phyloP scores from a whole-genome alignment of 768 basidiomycete species.

The Tulasnella sp. region DNA sequence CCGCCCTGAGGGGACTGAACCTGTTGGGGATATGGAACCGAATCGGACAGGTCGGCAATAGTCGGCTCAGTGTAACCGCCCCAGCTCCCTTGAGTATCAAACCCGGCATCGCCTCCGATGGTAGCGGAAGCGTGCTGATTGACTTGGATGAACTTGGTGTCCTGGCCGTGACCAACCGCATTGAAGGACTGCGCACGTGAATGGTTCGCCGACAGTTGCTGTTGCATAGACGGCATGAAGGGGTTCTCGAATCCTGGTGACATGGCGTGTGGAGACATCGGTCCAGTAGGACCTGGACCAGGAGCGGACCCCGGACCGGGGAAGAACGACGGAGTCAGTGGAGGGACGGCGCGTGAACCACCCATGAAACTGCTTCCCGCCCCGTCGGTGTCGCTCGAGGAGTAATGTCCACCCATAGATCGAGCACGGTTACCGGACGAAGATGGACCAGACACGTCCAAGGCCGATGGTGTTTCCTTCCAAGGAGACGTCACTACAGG shows the following conservation, averaged over 20 bases:
- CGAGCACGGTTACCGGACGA: neutral
- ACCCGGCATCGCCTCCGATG: neutral
- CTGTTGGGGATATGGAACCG: neutral
- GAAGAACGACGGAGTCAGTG: neutral
- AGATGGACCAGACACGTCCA: neutral
- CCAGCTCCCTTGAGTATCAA: neutral
- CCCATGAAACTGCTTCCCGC: neutral
- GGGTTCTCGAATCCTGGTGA: neutral
- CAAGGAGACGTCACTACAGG: neutral
- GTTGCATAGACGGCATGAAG: neutral
- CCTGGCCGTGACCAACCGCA: neutral
- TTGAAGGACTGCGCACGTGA: neutral
- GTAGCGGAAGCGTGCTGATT: neutral
- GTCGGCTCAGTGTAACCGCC: neutral
- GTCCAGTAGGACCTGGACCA: neutral
- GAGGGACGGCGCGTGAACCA: neutral
- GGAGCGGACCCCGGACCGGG: neutral
- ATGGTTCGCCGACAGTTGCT: neutral
- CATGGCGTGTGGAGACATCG: neutral
- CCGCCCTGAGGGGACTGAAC: neutral
- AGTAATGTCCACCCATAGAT: neutral
- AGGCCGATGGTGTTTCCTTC: neutral
- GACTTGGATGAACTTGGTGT: neutral
- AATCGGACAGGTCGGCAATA: neutral
- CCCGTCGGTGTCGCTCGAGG: neutral